phyloP scores from a whole-genome alignment of 371 early-diverging fungal genomes.

The Blakeslea trispora region DNA sequence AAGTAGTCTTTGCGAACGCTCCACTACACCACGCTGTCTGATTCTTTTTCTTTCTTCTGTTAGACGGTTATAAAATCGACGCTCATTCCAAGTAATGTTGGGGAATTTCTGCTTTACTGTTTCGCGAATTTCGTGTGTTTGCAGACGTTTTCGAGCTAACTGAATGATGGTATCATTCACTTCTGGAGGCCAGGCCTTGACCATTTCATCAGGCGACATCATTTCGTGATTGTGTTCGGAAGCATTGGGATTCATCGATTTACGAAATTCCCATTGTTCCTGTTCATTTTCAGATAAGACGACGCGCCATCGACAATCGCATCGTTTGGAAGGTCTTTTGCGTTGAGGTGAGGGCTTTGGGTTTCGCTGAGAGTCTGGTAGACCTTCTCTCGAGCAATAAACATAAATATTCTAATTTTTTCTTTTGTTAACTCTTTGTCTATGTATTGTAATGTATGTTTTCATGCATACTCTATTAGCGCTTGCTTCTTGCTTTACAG shows the following conservation, averaged over 20 bases:
- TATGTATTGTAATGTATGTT: slow-evolving; percentile 6
- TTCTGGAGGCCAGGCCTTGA: slow-evolving; percentile 55
- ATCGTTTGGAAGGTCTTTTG: slow-evolving; percentile 60
- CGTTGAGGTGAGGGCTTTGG: slow-evolving; percentile 58
- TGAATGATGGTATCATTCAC: slow-evolving; percentile 48
- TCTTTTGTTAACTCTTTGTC: not conserved
- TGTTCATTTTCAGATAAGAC: slow-evolving; percentile 59
- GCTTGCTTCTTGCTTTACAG: slow-evolving; percentile 50
- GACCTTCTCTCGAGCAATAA: slow-evolving; percentile 66
- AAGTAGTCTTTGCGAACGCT: slow-evolving; percentile 36
- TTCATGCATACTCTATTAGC: slow-evolving; percentile 38
- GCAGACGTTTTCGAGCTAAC: slow-evolving; percentile 41
- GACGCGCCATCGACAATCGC: slow-evolving; percentile 69
- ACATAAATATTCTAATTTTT: slow-evolving; percentile 60
- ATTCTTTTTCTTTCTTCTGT: slow-evolving; percentile 60
- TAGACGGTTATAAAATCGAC: slow-evolving; percentile 60
- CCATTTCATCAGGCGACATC: slow-evolving; percentile 61
- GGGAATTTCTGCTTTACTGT: slow-evolving; percentile 61
- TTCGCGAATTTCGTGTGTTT: slow-evolving; percentile 60
- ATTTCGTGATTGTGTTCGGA: slow-evolving; percentile 63
- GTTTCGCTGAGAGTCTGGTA: slow-evolving; percentile 60
- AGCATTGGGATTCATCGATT: slow-evolving; percentile 59
- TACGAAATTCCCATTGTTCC: slow-evolving; percentile 58
- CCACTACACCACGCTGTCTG: slow-evolving; percentile 33
- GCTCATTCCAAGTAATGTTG: slow-evolving; percentile 60